A percentile compares a stretch with the other conserved stretches of the same genome.
Evolutionary conservation across 768 basidiomycete species (phyloP).

Genomic region (Russula earlei): DNA sequence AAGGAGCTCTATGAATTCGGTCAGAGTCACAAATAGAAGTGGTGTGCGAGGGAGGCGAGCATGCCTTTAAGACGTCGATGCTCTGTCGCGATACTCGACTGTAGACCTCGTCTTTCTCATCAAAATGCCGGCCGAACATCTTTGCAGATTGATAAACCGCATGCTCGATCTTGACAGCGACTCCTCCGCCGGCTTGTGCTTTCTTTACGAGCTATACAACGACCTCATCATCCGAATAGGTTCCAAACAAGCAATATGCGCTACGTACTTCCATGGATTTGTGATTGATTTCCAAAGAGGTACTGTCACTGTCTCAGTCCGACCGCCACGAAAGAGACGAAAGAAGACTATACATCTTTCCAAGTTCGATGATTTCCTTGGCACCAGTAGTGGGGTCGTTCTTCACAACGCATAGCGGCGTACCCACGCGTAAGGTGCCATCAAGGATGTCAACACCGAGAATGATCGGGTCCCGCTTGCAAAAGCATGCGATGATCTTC

Average conservation of each 20-base stretch:
- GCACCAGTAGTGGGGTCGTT: constrained; percentile 79
- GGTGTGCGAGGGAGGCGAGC: background rate
- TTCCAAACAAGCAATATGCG: background rate
- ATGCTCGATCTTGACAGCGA: constrained; percentile 97
- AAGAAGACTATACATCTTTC: constrained; percentile 69
- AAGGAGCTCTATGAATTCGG: constrained; percentile 54
- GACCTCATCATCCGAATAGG: background rate
- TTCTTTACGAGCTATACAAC: constrained; percentile 72
- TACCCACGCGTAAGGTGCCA: constrained; percentile 82
- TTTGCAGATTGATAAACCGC: constrained; percentile 92
- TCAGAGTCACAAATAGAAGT: constrained; percentile 10
- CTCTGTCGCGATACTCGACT: constrained; percentile 87
- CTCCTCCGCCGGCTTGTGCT: constrained; percentile 88
- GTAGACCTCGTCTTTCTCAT: constrained; percentile 89
- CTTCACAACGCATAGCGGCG: constrained; percentile 92
- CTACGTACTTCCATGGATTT: constrained; percentile 73
- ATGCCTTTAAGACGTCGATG: constrained; percentile 91
- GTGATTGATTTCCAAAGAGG: constrained; percentile 96
- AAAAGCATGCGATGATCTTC: constrained; percentile 88
- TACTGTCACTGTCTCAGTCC: constrained; percentile 37
- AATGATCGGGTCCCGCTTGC: constrained; percentile 96
- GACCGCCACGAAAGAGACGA: background rate
- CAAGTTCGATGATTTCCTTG: constrained; percentile 85
- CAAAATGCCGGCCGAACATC: constrained; percentile 93
- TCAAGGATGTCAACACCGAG: constrained; percentile 95